Percentiles rank a stretch among this genome's conserved stretches.
Evolutionary conservation across 208 protist genomes (phyloP).

Genomic region (Trypanosoma grayi): DNA sequence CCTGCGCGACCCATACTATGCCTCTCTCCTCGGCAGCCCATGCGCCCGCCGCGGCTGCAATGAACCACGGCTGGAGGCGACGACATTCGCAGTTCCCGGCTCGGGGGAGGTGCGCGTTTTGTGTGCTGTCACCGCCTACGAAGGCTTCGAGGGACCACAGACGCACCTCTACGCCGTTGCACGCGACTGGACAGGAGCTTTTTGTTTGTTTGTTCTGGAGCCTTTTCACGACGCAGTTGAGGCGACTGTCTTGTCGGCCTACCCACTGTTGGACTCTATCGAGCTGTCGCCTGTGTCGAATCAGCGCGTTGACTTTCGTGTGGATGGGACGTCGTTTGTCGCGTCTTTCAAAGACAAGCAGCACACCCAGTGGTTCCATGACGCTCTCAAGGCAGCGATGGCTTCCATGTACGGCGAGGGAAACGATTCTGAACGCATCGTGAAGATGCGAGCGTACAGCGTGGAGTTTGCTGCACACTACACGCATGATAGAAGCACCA

Average conservation of each 20-base stretch:
- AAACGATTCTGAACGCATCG: slow-evolving; percentile 23
- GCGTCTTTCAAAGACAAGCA: slow-evolving; percentile 12
- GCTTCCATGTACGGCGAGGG: slow-evolving; percentile 32
- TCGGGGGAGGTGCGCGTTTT: slow-evolving; percentile 24
- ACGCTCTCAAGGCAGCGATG: slow-evolving; percentile 26
- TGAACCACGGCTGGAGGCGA: slow-evolving; percentile 28
- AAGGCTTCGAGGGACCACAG: slow-evolving; percentile 13
- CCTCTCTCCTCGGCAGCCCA: background rate
- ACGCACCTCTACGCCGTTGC: slow-evolving; percentile 18
- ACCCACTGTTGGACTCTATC: slow-evolving; percentile 28
- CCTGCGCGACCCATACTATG: slow-evolving; percentile 27
- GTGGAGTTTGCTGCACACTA: slow-evolving; percentile 27
- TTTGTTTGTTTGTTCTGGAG: slow-evolving; percentile 24
- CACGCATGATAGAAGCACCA: background rate
- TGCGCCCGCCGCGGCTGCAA: slow-evolving; percentile 8
- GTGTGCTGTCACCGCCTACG: slow-evolving; percentile 19
- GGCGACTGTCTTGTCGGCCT: slow-evolving; percentile 13
- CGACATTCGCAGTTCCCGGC: slow-evolving; percentile 12
- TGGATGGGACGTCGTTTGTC: slow-evolving; percentile 25
- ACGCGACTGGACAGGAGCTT: slow-evolving; percentile 32
- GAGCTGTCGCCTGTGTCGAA: slow-evolving; percentile 9
- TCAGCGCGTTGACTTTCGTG: background rate
- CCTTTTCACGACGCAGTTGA: slow-evolving; percentile 6
- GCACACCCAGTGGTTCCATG: slow-evolving; percentile 17
- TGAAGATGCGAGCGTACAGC: slow-evolving; percentile 28